Evolutionary conservation across 352 stramenopile species (phyloP).

Genomic region (Stramenopiles sp.): DNA sequence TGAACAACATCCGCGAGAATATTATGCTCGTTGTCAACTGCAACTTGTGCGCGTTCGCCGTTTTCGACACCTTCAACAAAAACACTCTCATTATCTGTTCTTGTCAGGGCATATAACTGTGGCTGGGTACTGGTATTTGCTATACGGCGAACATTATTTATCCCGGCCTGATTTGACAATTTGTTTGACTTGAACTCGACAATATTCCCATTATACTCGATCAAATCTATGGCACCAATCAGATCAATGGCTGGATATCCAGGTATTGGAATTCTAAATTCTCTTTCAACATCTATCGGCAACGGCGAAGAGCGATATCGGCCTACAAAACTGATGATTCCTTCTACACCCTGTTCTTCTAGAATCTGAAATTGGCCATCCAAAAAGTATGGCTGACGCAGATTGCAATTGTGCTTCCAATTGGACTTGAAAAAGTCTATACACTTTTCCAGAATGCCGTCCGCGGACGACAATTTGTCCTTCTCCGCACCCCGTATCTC

Average conservation of each 20-base stretch:
- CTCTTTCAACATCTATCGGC: background rate
- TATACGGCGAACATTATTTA: background rate
- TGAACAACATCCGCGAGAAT: background rate
- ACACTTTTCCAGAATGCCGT: background rate
- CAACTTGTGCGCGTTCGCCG: background rate
- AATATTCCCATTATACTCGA: background rate
- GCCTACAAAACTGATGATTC: background rate
- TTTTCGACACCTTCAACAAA: background rate
- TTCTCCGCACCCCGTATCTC: background rate
- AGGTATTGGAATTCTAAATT: background rate
- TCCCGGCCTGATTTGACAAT: background rate
- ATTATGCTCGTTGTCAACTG: background rate
- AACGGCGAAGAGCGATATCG: background rate
- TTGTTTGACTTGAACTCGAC: background rate
- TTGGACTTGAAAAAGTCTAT: background rate
- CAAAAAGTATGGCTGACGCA: background rate
- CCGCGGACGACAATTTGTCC: background rate
- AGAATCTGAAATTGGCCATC: background rate
- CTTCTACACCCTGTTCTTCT: background rate
- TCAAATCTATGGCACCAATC: background rate
- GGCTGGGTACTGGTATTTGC: background rate
- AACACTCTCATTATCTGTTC: background rate
- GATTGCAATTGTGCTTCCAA: background rate
- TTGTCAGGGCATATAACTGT: background rate
- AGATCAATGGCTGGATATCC: background rate